phyloP scores from a whole-genome alignment of 2,329 filamentous ascomycete genomes.

The Zalaria sp. region DNA sequence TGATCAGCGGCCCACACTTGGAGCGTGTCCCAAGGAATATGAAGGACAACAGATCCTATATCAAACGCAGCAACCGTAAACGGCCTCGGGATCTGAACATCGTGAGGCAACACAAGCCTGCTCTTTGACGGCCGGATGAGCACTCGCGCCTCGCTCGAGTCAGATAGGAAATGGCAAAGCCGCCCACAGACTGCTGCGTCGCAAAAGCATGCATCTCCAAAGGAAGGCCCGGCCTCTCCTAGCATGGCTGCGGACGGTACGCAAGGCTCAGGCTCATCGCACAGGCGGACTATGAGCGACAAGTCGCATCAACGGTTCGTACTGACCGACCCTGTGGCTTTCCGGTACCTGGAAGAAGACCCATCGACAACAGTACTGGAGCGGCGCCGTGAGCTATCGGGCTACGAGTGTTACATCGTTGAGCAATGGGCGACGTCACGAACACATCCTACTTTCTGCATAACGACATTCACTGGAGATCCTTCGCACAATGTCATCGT shows the following conservation, averaged over 20 bases:
- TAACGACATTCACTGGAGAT: constrained; percentile 87
- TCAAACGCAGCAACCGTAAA: no score
- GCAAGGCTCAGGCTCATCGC: background rate
- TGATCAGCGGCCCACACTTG: no score
- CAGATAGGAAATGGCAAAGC: background rate
- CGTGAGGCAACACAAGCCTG: no score
- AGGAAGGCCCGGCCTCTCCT: background rate
- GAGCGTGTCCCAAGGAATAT: no score
- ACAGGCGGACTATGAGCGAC: background rate
- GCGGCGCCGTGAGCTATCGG: constrained; percentile 53
- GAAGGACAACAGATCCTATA: no score
- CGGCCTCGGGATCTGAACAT: no score
- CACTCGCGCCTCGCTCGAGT: background rate
- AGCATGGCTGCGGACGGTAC: background rate
- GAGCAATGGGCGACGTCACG: constrained; percentile 97
- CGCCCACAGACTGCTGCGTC: background rate
- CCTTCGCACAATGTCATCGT: constrained; percentile 63
- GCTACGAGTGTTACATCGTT: constrained; percentile 87
- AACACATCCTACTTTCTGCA: constrained; percentile 76
- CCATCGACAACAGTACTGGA: constrained; percentile 60
- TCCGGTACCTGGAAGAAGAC: constrained; percentile 75
- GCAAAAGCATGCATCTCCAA: background rate
- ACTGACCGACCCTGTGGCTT: constrained; percentile 51
- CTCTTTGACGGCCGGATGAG: background rate
- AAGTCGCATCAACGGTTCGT: constrained; percentile 41